Conservation (phyloP, 1,284 basidiomycete species). For the Ceratobasidium sp. region DNA sequence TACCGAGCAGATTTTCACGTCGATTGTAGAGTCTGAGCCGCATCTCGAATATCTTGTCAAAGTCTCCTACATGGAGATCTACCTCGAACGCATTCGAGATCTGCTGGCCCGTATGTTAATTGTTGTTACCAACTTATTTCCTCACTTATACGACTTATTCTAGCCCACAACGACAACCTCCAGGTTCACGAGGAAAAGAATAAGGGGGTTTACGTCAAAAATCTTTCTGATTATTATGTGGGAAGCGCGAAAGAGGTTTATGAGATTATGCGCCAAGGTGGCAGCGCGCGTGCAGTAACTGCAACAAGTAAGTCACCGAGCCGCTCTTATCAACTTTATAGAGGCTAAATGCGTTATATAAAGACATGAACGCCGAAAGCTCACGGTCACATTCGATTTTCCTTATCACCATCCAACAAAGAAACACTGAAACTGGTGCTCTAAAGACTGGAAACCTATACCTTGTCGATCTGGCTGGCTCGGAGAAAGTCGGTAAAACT, state of each 20-base stretch:
- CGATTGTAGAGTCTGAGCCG: conserved; percentile 94
- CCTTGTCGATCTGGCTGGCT: conserved; percentile 97
- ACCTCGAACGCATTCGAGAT: conserved; percentile 96
- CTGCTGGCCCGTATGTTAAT: conserved; percentile 86
- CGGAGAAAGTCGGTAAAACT: conserved; percentile 99
- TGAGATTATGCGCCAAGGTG: conserved; percentile 98
- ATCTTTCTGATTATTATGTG: conserved; percentile 97
- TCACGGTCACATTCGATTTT: conserved; percentile 99
- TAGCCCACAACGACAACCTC: conserved; percentile 99
- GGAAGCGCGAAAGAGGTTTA: conserved; percentile 97
- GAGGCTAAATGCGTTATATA: conserved; percentile 25
- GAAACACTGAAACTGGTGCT: conserved; percentile 95
- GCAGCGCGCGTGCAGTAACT: conserved; percentile 89
- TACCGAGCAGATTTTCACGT: conserved; percentile 98
- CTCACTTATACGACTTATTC: conserved; percentile 15
- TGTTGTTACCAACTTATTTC: background rate
- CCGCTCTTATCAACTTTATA: background rate
- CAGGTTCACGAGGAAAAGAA: conserved; percentile 99
- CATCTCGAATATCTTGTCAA: conserved; percentile 99
- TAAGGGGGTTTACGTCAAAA: conserved; percentile 98
- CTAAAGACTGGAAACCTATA: conserved; percentile 98
- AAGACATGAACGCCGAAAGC: conserved; percentile 99
- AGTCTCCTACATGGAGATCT: conserved; percentile 99
- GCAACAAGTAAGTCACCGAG: conserved; percentile 82
- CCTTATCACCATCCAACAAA: conserved; percentile 95